A percentile compares a stretch with the other conserved stretches of the same genome.
Evolutionary conservation across 805 yeast genomes (phyloP).

Genomic region (Hanseniaspora taiwanica): DNA sequence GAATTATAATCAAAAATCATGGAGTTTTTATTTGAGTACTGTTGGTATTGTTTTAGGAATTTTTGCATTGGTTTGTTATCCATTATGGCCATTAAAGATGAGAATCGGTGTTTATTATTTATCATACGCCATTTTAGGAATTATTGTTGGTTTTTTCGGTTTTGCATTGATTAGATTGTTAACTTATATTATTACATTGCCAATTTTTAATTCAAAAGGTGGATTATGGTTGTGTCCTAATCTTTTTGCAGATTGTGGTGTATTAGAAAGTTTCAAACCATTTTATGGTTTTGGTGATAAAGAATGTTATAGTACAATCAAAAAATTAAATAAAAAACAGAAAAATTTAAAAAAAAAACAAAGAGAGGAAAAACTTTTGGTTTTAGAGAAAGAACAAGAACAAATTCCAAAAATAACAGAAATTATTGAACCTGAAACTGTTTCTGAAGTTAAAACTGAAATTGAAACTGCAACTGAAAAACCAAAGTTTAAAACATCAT

Average conservation of each 20-base stretch:
- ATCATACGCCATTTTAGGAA: conserved; percentile 61
- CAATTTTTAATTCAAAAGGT: conserved; percentile 25
- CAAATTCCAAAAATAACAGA: too few species aligned
- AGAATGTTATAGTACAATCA: conserved; percentile 20
- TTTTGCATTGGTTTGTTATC: conserved; percentile 64
- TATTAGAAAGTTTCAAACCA: conserved; percentile 83
- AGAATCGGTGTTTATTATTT: conserved; percentile 84
- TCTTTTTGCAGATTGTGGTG: conserved; percentile 88
- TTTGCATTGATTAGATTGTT: conserved; percentile 71
- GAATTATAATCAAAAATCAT: conserved; percentile 57
- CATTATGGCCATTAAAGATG: conserved; percentile 89
- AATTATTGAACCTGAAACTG: background rate
- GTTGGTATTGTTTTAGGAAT: conserved; percentile 42
- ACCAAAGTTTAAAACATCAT: background rate
- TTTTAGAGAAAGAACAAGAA: too few species aligned
- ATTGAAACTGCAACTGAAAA: background rate
- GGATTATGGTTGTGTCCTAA: conserved; percentile 98
- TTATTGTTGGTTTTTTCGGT: conserved; percentile 62
- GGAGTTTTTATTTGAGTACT: conserved; percentile 29
- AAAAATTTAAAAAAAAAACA: conserved; percentile 6
- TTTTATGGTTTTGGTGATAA: conserved; percentile 68
- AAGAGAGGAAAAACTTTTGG: background rate
- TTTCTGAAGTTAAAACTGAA: background rate
- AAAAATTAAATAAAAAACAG: conserved; percentile 21
- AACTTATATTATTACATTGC: conserved; percentile 33